These are phyloP conservation scores for Vitis riparia DNA, from an alignment of 164 flowering plant species.

Conservation along the genomic window DNA sequence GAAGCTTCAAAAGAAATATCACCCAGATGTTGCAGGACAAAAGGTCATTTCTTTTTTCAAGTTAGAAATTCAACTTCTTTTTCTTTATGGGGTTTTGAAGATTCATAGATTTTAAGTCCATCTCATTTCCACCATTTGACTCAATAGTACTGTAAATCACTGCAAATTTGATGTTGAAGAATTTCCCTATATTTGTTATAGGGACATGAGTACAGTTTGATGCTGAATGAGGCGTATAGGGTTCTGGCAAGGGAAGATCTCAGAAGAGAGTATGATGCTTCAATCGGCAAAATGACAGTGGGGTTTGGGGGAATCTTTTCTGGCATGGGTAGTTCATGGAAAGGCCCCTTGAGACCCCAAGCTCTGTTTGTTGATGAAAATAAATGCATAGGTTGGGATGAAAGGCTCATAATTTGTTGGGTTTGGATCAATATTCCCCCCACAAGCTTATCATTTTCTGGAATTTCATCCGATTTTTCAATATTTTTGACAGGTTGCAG, in stretches of 20 bases:
- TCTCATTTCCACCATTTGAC: no score
- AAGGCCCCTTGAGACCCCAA: conserved; percentile 58
- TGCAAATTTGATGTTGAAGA: background rate
- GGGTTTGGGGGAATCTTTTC: conserved; percentile 18
- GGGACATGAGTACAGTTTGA: conserved; percentile 62
- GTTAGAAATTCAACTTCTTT: background rate
- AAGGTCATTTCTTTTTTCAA: conserved; percentile 29
- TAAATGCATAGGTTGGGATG: conserved; percentile 50
- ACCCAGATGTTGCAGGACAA: conserved; percentile 75
- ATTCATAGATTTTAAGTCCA: no score
- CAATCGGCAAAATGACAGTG: conserved; percentile 31
- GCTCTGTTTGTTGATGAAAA: conserved; percentile 76
- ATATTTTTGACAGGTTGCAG: conserved; percentile 54
- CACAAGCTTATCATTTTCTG: no score
- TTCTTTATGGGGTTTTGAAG: no score
- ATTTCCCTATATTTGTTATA: conserved; percentile 18
- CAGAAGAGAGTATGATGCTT: conserved; percentile 60
- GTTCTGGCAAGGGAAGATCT: conserved; percentile 57
- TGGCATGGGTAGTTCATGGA: conserved; percentile 49
- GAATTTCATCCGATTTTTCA: background rate
- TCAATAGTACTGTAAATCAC: no score
- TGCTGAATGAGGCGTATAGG: conserved; percentile 62
- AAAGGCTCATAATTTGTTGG: background rate
- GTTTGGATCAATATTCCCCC: background rate
- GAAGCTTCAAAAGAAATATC: conserved; percentile 66